phyloP scores from a whole-genome alignment of 768 basidiomycete species.

The Leccinellum luteum region DNA sequence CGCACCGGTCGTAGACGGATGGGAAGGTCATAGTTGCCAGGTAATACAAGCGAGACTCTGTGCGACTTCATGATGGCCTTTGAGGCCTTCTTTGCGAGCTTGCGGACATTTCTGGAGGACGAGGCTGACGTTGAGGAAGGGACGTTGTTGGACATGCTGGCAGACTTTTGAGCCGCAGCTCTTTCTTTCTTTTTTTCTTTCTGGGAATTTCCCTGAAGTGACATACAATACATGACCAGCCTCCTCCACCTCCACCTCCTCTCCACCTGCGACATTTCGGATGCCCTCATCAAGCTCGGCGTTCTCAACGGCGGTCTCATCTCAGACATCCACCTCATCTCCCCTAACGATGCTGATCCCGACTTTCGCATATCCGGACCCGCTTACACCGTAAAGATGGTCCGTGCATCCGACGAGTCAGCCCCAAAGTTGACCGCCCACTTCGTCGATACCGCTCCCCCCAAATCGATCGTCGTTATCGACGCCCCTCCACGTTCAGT shows the following conservation, averaged over 20 bases:
- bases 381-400: slow-evolving; percentile 89
- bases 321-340: slow-evolving; percentile 67
- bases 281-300: slow-evolving; percentile 81
- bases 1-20: slow-evolving; percentile 69
- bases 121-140: slow-evolving; percentile 8
- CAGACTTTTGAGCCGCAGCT: background rate
- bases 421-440: slow-evolving; percentile 68
- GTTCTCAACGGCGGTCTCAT: slow-evolving; percentile 71
- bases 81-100: slow-evolving; percentile 40
- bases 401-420: slow-evolving; percentile 50
- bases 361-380: slow-evolving; percentile 62
- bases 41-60: slow-evolving; percentile 52
- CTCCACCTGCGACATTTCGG: slow-evolving; percentile 84
- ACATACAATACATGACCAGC: slow-evolving; percentile 11
- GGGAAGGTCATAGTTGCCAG: slow-evolving; percentile 58
- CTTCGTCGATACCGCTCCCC: slow-evolving; percentile 77
- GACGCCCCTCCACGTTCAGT: slow-evolving; percentile 66
- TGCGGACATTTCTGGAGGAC: slow-evolving; percentile 27
- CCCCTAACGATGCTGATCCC: slow-evolving; percentile 20
- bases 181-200: background rate
- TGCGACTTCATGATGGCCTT: slow-evolving; percentile 75
- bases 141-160: slow-evolving; percentile 10
- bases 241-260: no score
- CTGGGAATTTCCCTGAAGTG: background rate
- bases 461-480: slow-evolving; percentile 69